Evolutionary conservation across 1,139 yeast genomes (phyloP).

Genomic region (Protomyces inundatus): DNA sequence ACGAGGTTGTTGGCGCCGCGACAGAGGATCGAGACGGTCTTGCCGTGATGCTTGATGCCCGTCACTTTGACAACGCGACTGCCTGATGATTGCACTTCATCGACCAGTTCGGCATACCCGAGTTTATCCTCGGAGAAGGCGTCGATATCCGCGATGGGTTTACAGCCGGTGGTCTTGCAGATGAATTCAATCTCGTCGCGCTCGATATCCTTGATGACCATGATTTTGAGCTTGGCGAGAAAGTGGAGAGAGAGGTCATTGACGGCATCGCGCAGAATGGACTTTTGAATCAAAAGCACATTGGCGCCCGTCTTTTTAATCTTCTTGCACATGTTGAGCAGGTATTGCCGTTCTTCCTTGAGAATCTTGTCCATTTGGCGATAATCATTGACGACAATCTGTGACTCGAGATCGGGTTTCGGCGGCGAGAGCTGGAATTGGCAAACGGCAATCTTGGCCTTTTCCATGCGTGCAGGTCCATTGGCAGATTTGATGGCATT

Average conservation of each 20-base stretch:
- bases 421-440: slow-evolving; percentile 98
- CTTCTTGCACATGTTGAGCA: slow-evolving; percentile 88
- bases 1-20: slow-evolving; percentile 92
- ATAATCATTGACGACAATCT: slow-evolving; percentile 93
- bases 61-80: slow-evolving; percentile 85
- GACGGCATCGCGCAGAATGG: slow-evolving; percentile 93
- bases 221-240: slow-evolving; percentile 80
- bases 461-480: slow-evolving; percentile 93
- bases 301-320: slow-evolving; percentile 96
- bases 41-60: slow-evolving; percentile 65
- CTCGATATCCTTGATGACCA: slow-evolving; percentile 93
- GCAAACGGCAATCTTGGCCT: slow-evolving; percentile 83
- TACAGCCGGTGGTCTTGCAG: slow-evolving; percentile 83
- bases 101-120: slow-evolving; percentile 86
- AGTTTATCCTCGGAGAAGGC: slow-evolving; percentile 86
- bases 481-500: slow-evolving; percentile 84
- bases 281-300: slow-evolving; percentile 85
- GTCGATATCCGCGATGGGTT: slow-evolving; percentile 93
- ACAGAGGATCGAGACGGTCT: slow-evolving; percentile 83
- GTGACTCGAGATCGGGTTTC: slow-evolving; percentile 97
- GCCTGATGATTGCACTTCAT: slow-evolving; percentile 87
- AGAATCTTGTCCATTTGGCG: slow-evolving; percentile 98
- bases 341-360: slow-evolving; percentile 93
- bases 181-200: slow-evolving; percentile 94
- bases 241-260: slow-evolving; percentile 94